These are phyloP conservation scores for Centella asiatica DNA, from an alignment of 129 eudicot genomes.

Conservation along the genomic window DNA sequence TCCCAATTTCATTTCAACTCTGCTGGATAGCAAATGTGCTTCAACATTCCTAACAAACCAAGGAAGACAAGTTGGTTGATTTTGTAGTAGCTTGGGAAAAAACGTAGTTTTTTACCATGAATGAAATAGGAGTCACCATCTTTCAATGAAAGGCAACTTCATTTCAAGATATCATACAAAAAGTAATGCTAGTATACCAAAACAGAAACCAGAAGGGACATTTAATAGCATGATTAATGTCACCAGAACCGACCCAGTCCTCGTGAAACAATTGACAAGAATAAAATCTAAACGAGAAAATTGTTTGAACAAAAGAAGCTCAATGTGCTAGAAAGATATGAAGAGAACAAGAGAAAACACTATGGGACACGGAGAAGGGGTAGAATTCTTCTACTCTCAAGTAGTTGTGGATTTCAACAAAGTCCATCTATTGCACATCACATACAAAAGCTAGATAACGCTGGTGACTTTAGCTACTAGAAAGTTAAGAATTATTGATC, in stretches of 20 bases:
- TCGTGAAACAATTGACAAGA: constrained; percentile 34
- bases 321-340: not conserved
- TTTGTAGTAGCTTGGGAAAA: not conserved
- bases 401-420: not conserved
- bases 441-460: no score
- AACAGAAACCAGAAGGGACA: constrained; percentile 31
- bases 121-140: constrained; percentile 17
- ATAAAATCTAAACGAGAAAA: constrained; percentile 27
- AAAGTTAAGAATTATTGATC: no score
- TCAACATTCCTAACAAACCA: not conserved
- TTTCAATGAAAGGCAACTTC: constrained; percentile 25
- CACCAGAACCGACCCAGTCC: constrained; percentile 17
- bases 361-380: not conserved
- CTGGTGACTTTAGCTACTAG: no score
- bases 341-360: constrained; percentile 1
- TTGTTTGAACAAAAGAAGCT: constrained; percentile 13
- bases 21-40: not conserved
- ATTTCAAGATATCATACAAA: constrained; percentile 26
- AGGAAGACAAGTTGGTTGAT: not conserved
- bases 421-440: no score
- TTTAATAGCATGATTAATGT: constrained; percentile 25
- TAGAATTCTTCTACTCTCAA: no score
- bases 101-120: constrained; percentile 30
- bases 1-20: not conserved
- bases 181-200: constrained; percentile 26